Percentiles rank a stretch among this genome's conserved stretches.
phyloP scores from a whole-genome alignment of 352 stramenopile species.

The Phytophthora aleatoria region DNA sequence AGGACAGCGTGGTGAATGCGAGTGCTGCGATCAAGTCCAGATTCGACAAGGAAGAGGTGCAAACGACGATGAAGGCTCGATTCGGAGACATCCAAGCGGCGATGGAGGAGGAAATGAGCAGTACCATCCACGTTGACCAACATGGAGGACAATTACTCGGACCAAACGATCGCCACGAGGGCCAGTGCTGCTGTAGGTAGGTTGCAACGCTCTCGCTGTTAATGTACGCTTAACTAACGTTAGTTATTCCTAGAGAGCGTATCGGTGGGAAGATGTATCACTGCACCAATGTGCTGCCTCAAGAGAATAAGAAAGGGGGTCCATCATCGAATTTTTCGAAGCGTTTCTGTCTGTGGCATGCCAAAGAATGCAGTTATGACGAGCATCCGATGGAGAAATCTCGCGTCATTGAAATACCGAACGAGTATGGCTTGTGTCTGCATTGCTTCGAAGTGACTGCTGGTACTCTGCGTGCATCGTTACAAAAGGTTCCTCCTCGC shows the following conservation, averaged over 20 bases:
- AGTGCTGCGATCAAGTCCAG: conserved; percentile 47
- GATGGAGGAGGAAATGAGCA: conserved; percentile 47
- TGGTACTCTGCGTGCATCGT: conserved; percentile 37
- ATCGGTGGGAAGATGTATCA: conserved; percentile 54
- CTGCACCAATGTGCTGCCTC: conserved; percentile 49
- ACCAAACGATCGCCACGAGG: conserved; percentile 4
- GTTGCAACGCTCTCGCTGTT: not conserved
- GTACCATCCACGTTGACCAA: conserved; percentile 24
- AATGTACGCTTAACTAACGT: not conserved
- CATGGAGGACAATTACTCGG: conserved; percentile 19
- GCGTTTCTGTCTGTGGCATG: conserved; percentile 61
- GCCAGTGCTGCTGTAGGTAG: conserved; percentile 49
- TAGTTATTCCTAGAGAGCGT: conserved; percentile 31
- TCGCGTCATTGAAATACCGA: conserved; percentile 59
- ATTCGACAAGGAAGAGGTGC: conserved; percentile 39
- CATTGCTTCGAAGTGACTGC: conserved; percentile 62
- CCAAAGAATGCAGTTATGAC: conserved; percentile 40
- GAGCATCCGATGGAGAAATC: conserved; percentile 59
- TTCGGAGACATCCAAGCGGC: conserved; percentile 43
- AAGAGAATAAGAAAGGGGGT: conserved; percentile 16
- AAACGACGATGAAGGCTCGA: conserved; percentile 33
- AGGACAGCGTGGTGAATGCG: conserved; percentile 33
- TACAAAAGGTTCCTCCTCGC: conserved; percentile 54
- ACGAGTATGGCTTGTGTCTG: conserved; percentile 62
- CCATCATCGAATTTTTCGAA: conserved; percentile 6